phyloP scores from a whole-genome alignment of 352 stramenopile genomes.

The Phytophthora pistaciae region DNA sequence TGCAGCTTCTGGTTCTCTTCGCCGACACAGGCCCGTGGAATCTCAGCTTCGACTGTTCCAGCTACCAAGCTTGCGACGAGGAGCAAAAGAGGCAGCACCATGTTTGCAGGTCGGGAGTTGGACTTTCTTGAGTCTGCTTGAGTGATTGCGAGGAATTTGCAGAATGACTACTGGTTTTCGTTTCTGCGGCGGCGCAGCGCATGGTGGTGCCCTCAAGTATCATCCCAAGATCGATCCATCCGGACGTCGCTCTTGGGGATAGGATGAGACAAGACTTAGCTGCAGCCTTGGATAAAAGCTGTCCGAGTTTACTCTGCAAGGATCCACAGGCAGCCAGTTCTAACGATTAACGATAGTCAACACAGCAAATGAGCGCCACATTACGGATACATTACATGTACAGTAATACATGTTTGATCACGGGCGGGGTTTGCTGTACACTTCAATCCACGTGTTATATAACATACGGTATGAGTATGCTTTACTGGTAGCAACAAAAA shows the following conservation, averaged over 20 bases:
- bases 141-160: neutral
- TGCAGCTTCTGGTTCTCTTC: constrained; percentile 35
- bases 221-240: neutral
- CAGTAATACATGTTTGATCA: no score
- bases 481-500: no score
- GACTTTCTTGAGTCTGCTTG: neutral
- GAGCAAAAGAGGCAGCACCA: neutral
- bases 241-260: neutral
- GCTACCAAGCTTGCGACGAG: neutral
- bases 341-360: no score
- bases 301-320: no score
- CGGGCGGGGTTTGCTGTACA: no score
- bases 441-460: no score
- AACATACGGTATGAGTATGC: no score
- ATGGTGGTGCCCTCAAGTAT: neutral
- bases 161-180: neutral
- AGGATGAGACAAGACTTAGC: no score
- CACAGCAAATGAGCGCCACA: no score
- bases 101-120: neutral
- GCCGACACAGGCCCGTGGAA: constrained; percentile 55
- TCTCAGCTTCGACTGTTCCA: constrained; percentile 10
- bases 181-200: neutral
- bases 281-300: no score
- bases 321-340: no score
- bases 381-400: no score